Evolutionary conservation across 257 asterid genomes (phyloP).

Genomic region (Mentha longifolia): DNA sequence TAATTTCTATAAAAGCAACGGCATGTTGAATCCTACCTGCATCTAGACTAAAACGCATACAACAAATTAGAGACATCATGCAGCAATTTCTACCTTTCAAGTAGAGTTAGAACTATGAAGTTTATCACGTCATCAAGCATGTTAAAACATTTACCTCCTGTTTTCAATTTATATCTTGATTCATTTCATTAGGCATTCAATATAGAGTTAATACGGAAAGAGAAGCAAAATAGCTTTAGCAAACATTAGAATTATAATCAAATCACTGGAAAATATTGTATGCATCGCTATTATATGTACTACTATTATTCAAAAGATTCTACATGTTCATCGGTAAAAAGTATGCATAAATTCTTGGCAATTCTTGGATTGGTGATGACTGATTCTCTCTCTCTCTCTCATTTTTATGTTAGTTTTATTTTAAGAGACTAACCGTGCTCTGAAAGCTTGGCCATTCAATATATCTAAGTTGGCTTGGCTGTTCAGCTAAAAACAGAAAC

Average conservation of each 20-base stretch:
- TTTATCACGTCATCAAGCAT: background rate
- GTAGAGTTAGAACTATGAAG: background rate
- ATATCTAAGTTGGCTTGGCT: constrained; percentile 62
- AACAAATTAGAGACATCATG: background rate
- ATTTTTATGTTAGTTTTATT: too few relatives aligned
- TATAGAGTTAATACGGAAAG: background rate
- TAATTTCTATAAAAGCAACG: background rate
- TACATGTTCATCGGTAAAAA: background rate
- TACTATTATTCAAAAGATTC: too few relatives aligned
- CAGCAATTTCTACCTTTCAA: background rate
- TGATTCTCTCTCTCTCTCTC: background rate
- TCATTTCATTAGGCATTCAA: background rate
- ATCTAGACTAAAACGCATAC: background rate
- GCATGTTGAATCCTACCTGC: background rate
- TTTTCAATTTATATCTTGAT: background rate
- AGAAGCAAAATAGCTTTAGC: background rate
- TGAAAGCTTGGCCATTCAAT: constrained; percentile 67
- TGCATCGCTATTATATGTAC: background rate
- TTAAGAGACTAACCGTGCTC: constrained; percentile 53
- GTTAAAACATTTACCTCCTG: background rate
- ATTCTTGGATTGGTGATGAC: too few relatives aligned
- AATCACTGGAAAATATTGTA: background rate
- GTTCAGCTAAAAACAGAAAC: constrained; percentile 49
- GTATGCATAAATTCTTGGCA: background rate
- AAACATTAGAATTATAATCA: background rate